Base-by-base conservation (phyloP, 2,329 filamentous ascomycete species). In the Talaromyces piceae region DNA sequence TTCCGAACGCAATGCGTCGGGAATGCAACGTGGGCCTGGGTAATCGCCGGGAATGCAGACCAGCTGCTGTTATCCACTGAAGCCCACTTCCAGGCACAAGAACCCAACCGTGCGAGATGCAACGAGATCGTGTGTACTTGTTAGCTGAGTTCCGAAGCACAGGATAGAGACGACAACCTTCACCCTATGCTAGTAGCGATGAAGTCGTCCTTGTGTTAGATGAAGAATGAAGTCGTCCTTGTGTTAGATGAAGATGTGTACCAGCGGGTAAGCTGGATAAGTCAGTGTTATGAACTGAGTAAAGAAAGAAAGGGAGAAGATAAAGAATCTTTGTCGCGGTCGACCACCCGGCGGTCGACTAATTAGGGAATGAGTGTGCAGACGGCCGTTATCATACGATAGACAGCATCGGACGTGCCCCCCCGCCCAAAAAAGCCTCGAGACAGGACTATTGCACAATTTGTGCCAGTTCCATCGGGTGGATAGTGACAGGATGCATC, bases 1-100 rank as follows among this genome's bases (percentile, higher is more conserved):
- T 49, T 49, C 51, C 51, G 47, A 53, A 53, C 30, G 45, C 51
- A 46, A 46, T 33, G 39, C 31, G 50, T 28, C 46, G 20, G 51
- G 51, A 53, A 53, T 53, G 51, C 25, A 20, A 20, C 23, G 51
- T 52, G 25, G 41, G 48, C 16, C 41, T 33, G 47, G n/a, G 51
- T 43, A 49, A 53, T 47, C 28, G 30, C 41, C 3, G 28, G 46
- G 51, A 53, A 49, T 53, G 51, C 50, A 26, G 16, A 13, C 6
- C 33, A 20, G 33, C 16, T 37, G n/a, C n/a, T n/a, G n/a, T n/a
- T n/a, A n/a, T 20, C 33, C 16, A 37, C 16, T 26, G 30, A 49
- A 41, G 33, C 13, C 41, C 39, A 43, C 39, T 23, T 5, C 22
- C 39, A 43, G 39, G 39, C 39, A 43, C 39, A n/a, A n/a, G n/a